These are phyloP conservation scores for Phyllosticta citriasiana DNA, from an alignment of 2,329 filamentous ascomycete genomes.

Conservation along the genomic window DNA sequence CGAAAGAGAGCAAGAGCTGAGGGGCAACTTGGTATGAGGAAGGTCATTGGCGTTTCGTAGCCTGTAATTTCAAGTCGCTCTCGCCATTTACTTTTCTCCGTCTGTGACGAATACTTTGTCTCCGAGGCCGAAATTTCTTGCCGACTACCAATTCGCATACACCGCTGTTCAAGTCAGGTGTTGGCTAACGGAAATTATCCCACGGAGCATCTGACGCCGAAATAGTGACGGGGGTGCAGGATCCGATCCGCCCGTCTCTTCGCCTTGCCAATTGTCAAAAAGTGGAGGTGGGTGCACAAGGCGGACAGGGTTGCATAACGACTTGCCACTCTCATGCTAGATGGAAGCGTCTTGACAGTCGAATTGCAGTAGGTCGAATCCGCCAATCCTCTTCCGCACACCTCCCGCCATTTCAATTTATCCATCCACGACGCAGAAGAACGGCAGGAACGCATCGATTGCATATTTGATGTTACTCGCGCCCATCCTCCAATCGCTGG, in stretches of 20 bases:
- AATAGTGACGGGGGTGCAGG: neutral
- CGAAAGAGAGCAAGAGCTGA: slow-evolving; percentile 78
- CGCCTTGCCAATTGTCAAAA: neutral
- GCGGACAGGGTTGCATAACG: neutral
- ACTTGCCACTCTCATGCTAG: neutral
- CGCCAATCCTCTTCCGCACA: neutral
- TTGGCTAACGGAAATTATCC: neutral
- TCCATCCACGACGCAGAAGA: neutral
- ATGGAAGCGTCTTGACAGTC: neutral
- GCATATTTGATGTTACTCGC: neutral
- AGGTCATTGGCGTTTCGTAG: neutral
- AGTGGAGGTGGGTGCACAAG: neutral
- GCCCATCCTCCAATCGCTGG: neutral
- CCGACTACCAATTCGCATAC: neutral
- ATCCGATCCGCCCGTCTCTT: neutral
- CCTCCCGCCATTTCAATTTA: neutral
- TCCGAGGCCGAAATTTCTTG: neutral
- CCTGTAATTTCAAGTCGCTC: neutral
- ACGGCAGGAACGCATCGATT: neutral
- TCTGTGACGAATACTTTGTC: neutral
- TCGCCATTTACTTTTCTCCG: neutral
- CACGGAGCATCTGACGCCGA: neutral
- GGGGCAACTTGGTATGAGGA: slow-evolving; percentile 58
- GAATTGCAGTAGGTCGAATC: neutral
- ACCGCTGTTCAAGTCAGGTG: neutral